Conservation (phyloP, 2,329 filamentous ascomycete species). For the Sarocladiaceae sp. region DNA sequence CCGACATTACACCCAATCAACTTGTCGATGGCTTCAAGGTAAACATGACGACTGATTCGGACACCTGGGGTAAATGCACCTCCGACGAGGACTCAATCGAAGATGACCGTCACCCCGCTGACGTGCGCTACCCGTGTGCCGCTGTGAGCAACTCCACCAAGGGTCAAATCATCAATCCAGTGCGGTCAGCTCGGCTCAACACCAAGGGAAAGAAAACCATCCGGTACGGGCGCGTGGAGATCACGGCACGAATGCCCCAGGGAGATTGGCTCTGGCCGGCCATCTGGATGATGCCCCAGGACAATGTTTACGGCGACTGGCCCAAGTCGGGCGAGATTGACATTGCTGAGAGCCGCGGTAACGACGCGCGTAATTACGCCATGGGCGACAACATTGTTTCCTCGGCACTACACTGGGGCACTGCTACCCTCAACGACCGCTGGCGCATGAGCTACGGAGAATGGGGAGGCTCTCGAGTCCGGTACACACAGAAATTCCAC, state of each 20-base stretch:
- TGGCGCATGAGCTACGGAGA: conserved; percentile 9
- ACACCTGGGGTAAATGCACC: conserved; percentile 4
- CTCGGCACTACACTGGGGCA: conserved; percentile 37
- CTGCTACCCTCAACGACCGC: conserved; percentile 2
- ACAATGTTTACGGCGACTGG: conserved; percentile 42
- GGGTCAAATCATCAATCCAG: conserved; percentile 41
- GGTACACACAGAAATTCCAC: conserved; percentile 36
- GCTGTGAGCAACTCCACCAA: conserved; percentile 9
- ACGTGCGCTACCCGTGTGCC: conserved; percentile 3
- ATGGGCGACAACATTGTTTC: conserved; percentile 15
- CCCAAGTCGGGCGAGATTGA: conserved; percentile 48
- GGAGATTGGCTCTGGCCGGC: conserved; percentile 52
- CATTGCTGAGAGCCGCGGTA: conserved; percentile 43
- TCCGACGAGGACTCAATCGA: not conserved
- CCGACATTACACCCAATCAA: conserved; percentile 30
- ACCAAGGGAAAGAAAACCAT: conserved; percentile 39
- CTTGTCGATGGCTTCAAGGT: conserved; percentile 34
- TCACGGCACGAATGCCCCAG: conserved; percentile 43
- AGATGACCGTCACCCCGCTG: not conserved
- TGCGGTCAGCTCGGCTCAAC: conserved; percentile 41
- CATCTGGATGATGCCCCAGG: conserved; percentile 44
- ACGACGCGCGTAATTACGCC: conserved; percentile 39
- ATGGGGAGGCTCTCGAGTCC: not conserved
- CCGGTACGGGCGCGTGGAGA: conserved; percentile 44
- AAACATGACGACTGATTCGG: conserved; percentile 32